A percentile compares a stretch with the other conserved stretches of the same genome.
These are phyloP conservation scores for Xylaria sp. DNA, from an alignment of 2,329 filamentous ascomycete species.

Conservation along the genomic window DNA sequence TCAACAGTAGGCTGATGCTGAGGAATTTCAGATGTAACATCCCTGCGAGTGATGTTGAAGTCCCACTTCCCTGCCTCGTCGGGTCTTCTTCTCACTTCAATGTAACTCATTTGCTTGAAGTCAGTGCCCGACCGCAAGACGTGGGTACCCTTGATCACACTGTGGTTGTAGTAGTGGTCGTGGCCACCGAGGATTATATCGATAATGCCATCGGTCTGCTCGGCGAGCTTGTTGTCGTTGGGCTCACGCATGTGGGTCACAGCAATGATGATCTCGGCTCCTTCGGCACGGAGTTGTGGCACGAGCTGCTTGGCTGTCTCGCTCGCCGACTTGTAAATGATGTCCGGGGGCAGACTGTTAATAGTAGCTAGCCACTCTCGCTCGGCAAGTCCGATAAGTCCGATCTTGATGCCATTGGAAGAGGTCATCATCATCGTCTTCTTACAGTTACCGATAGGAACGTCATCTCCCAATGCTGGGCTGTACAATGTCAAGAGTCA, in stretches of 20 bases:
- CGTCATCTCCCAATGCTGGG: constrained; percentile 67
- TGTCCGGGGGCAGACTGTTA: constrained; percentile 73
- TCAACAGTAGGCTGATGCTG: constrained; percentile 56
- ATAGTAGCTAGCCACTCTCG: constrained; percentile 87
- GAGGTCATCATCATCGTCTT: constrained; percentile 72
- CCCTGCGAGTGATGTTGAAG: constrained; percentile 69
- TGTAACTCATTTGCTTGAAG: constrained; percentile 87
- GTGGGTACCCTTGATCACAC: constrained; percentile 71
- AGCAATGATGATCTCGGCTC: constrained; percentile 77
- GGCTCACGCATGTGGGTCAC: constrained; percentile 83
- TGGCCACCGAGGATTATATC: constrained; percentile 86
- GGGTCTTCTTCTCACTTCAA: constrained; percentile 61
- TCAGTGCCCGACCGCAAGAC: constrained; percentile 84
- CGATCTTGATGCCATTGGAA: constrained; percentile 79
- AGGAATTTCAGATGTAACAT: constrained; percentile 63
- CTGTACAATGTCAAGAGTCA: constrained; percentile 5
- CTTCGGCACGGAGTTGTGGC: constrained; percentile 65
- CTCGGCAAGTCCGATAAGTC: constrained; percentile 79
- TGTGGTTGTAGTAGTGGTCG: constrained; percentile 82
- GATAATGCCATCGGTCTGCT: constrained; percentile 65
- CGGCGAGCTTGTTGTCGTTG: constrained; percentile 81
- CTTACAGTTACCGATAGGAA: constrained; percentile 69
- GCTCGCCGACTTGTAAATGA: constrained; percentile 76
- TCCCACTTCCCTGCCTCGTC: constrained; percentile 57
- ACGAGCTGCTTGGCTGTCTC: constrained; percentile 71